Base-by-base conservation (phyloP, 1,284 basidiomycete species). In the Farysia itapuensis region DNA sequence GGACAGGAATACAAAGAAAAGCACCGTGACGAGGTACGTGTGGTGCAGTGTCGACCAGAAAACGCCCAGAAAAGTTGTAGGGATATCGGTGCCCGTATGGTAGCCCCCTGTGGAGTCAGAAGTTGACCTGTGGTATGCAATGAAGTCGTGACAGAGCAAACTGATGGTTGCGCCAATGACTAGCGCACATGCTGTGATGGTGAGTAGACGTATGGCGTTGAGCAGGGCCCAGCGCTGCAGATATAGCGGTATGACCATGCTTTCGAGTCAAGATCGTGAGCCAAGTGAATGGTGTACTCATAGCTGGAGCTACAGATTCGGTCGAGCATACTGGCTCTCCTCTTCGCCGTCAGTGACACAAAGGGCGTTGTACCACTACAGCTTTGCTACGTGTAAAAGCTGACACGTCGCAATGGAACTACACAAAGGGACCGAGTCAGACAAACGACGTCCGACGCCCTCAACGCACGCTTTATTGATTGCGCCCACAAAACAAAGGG, bases 21-120 rank as follows among this genome's bases (percentile, higher is more conserved):
- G 38, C 9, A 66, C 23, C 7, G 57, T 25, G 13, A 43, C 11
- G 9, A 45, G 22, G n/a, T 41, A 57, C 11, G 48, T 15, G 25
- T 64, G 53, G 39, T 70, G 58, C 0, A 70, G 48, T 25, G 64
- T 58, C 1, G 49, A 43, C 68, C 68, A 70, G 36, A 70, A 67
- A 0, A 67, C 43, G 15, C 68, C 68, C 39, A 67, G 52, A 23
- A 60, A 51, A 3, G 50, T 32, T n/a, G 43, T 51, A 1, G 67
- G 68, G 28, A 69, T 57, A 41, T 70, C 68, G 25, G 61, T 68
- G 7, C 38, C 39, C 14, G 56, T 41, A 20, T 43, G 40, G 50
- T 58, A 70, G 0, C 43, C 15, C 9, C 30, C 33, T 9, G 21
- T 5, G 5, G 43, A 14, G 2, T 22, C 15, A 24, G 42, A 13